Evolutionary conservation across 2,329 filamentous ascomycete species (phyloP).

Genomic region (Trichoderma koningiopsis): DNA sequence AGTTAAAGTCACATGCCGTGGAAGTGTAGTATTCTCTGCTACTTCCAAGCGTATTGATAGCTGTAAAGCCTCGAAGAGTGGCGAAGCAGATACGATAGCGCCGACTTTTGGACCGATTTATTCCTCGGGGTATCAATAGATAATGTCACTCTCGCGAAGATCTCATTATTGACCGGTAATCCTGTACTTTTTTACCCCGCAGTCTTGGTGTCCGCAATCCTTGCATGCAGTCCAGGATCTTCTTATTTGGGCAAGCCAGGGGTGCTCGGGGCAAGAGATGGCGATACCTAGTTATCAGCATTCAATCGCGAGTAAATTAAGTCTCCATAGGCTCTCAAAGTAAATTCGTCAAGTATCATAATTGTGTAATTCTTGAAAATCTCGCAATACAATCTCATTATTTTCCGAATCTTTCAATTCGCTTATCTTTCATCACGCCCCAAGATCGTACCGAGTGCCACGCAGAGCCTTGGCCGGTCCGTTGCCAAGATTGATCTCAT

Average conservation of each 20-base stretch:
- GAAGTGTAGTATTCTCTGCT: neutral
- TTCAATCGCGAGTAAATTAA: neutral
- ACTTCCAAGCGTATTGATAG: neutral
- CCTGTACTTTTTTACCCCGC: neutral
- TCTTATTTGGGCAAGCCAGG: neutral
- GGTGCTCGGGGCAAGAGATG: neutral
- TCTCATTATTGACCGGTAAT: neutral
- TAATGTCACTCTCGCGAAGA: neutral
- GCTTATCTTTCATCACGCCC: neutral
- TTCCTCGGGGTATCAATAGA: neutral
- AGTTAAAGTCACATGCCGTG: neutral
- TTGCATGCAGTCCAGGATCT: neutral
- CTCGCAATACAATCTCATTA: neutral
- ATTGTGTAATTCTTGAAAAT: neutral
- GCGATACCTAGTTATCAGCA: neutral
- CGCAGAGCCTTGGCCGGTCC: slow-evolving; percentile 22
- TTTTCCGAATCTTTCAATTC: neutral
- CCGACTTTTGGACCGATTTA: neutral
- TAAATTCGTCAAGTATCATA: neutral
- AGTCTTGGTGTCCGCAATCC: neutral
- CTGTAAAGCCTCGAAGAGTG: neutral
- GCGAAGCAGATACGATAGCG: neutral
- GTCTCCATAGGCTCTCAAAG: neutral
- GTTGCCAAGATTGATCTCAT: slow-evolving; percentile 21
- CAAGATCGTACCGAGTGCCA: slow-evolving; percentile 22